Evolutionary conservation across 2,329 filamentous ascomycete species (phyloP).

Genomic region (Triangularia setosa): DNA sequence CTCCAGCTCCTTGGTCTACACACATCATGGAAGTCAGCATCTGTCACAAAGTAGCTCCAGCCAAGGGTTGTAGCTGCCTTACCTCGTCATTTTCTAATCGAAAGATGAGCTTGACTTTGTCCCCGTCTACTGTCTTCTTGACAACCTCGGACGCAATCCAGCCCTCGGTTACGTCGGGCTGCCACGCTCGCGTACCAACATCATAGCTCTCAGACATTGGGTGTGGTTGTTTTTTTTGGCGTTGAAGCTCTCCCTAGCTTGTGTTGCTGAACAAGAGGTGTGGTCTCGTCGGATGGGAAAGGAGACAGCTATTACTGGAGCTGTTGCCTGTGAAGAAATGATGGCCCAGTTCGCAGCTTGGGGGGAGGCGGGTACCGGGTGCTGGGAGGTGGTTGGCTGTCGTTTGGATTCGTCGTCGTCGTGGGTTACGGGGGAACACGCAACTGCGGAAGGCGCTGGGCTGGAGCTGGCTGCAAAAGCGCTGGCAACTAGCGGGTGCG

Average conservation of each 20-base stretch:
- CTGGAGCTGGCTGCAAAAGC: background rate
- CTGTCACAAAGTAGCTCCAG: slow-evolving; percentile 9
- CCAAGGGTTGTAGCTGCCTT: slow-evolving; percentile 26
- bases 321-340: slow-evolving; percentile 23
- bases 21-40: slow-evolving; percentile 14
- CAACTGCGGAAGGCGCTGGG: background rate
- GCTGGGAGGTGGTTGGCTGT: slow-evolving; percentile 2
- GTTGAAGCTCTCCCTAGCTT: slow-evolving; percentile 5
- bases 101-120: slow-evolving; percentile 86
- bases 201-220: slow-evolving; percentile 92
- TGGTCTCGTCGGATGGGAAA: slow-evolving; percentile 15
- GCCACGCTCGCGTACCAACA: slow-evolving; percentile 96
- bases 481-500: slow-evolving; percentile 9
- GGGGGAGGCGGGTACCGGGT: slow-evolving; percentile 9
- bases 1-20: slow-evolving; percentile 72
- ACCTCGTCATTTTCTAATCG: slow-evolving; percentile 92
- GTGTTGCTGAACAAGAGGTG: background rate
- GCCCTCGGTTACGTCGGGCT: slow-evolving; percentile 91
- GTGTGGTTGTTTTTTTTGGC: slow-evolving; percentile 23
- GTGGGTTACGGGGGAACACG: slow-evolving; percentile 9
- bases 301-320: slow-evolving; percentile 23
- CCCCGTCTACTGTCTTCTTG: slow-evolving; percentile 76
- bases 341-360: background rate
- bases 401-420: slow-evolving; percentile 1
- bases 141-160: slow-evolving; percentile 96